These are phyloP conservation scores for Lasiodiplodia sp. DNA, from an alignment of 2,329 filamentous ascomycete genomes.

Conservation along the genomic window DNA sequence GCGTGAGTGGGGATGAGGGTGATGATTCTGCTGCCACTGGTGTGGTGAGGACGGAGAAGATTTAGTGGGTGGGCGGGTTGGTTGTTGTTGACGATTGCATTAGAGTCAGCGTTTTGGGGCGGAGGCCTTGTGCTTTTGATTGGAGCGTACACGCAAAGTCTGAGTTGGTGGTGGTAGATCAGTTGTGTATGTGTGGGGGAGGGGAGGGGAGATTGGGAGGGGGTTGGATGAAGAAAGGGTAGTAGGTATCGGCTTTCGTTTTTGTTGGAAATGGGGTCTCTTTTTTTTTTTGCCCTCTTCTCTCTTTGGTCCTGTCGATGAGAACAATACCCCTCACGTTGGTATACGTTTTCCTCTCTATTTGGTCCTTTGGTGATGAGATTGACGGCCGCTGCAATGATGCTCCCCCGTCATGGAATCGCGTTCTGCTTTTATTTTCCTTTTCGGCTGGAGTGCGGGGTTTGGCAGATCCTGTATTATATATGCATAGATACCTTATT, in stretches of 20 bases:
- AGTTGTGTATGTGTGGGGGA: neutral
- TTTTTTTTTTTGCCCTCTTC: neutral
- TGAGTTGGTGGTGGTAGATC: neutral
- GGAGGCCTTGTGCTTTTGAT: neutral
- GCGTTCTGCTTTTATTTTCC: neutral
- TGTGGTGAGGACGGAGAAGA: neutral
- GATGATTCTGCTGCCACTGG: neutral
- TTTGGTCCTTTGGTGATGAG: slow-evolving; percentile 1
- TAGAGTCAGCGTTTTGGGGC: neutral
- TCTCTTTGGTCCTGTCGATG: neutral
- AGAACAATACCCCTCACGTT: neutral
- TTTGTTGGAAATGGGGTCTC: neutral
- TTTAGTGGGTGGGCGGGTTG: neutral
- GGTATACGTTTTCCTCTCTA: neutral
- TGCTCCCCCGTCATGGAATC: neutral
- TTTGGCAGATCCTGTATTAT: slow-evolving; percentile 8
- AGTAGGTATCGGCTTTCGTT: neutral
- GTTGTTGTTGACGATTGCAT: neutral
- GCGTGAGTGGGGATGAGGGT: slow-evolving; percentile 1
- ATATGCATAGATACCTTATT: slow-evolving; percentile 18
- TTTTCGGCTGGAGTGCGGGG: neutral
- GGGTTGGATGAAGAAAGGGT: neutral
- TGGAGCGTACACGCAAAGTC: too few relatives aligned
- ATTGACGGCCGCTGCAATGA: neutral
- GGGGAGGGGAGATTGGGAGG: too few relatives aligned